Conservation (phyloP, 805 yeast species). For the Candida sanyiensis region DNA sequence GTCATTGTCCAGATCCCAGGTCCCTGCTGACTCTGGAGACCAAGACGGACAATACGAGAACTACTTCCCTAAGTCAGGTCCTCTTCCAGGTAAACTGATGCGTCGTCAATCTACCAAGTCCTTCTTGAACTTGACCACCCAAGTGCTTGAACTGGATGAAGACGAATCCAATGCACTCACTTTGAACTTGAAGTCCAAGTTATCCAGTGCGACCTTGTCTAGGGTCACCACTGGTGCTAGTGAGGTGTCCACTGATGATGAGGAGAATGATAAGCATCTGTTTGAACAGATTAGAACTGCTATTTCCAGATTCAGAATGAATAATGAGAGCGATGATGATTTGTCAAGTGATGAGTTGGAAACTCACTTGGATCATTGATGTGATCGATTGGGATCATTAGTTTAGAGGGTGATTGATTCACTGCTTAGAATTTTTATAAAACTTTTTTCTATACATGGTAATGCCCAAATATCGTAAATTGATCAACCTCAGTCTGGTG, state of each 20-base stretch:
- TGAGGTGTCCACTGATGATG: conserved; percentile 11
- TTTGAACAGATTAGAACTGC: conserved; percentile 38
- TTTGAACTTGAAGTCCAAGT: conserved; percentile 18
- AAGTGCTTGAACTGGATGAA: conserved; percentile 59
- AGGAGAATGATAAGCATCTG: conserved; percentile 28
- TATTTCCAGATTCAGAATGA: conserved; percentile 29
- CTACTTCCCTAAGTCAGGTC: conserved; percentile 29
- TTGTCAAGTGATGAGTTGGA: conserved; percentile 55
- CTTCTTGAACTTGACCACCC: conserved; percentile 58
- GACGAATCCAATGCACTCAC: conserved; percentile 42
- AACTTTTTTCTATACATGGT: no score
- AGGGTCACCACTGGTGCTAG: conserved; percentile 15
- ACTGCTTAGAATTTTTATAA: no score
- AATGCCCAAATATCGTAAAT: no score
- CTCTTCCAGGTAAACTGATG: conserved; percentile 47
- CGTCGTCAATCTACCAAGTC: conserved; percentile 76
- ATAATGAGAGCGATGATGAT: conserved; percentile 22
- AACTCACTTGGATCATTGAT: conserved; percentile 29
- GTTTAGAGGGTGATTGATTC: no score
- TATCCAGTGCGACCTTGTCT: conserved; percentile 18
- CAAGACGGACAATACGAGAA: neutral
- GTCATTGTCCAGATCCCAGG: conserved; percentile 35
- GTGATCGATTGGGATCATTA: neutral
- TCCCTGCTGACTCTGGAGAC: conserved; percentile 27
- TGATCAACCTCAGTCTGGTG: no score